Evolutionary conservation across 495 filamentous ascomycete species (phyloP).

Genomic region (Pyrenula massariospora): DNA sequence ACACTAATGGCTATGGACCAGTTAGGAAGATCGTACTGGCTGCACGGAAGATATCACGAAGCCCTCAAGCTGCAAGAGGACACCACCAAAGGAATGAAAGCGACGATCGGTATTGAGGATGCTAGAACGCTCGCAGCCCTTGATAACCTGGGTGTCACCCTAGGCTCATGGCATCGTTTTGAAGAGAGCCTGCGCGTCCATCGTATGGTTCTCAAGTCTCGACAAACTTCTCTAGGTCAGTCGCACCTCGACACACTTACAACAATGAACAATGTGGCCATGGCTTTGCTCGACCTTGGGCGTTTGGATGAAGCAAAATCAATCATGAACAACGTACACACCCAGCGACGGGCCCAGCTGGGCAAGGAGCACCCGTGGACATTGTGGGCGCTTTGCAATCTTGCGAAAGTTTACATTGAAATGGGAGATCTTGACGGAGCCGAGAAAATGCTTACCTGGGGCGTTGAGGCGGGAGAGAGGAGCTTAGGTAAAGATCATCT

Average conservation of each 20-base stretch:
- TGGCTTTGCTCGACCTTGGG: not conserved
- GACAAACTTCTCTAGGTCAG: not conserved
- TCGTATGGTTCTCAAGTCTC: not conserved
- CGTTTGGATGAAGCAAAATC: not conserved
- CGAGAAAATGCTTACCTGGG: not conserved
- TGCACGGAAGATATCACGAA: not conserved
- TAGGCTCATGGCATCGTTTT: not conserved
- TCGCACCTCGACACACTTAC: not conserved
- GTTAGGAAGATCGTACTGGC: not conserved
- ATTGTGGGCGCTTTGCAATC: not conserved
- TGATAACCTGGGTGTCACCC: not conserved
- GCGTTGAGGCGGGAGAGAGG: not conserved
- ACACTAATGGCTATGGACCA: not conserved
- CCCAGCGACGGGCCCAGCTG: not conserved
- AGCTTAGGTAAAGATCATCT: not conserved
- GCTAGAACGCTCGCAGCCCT: not conserved
- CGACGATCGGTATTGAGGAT: not conserved
- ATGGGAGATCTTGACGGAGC: not conserved
- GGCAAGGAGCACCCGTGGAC: not conserved
- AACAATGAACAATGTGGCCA: not conserved
- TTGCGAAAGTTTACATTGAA: not conserved
- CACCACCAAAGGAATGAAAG: not conserved
- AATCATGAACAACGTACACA: not conserved
- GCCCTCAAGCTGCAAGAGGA: not conserved
- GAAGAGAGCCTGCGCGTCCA: not conserved